Evolutionary conservation across 805 yeast species (phyloP), one percentile per base, ranked within the genome.

Genomic region (Kuraishia floccosa): DNA sequence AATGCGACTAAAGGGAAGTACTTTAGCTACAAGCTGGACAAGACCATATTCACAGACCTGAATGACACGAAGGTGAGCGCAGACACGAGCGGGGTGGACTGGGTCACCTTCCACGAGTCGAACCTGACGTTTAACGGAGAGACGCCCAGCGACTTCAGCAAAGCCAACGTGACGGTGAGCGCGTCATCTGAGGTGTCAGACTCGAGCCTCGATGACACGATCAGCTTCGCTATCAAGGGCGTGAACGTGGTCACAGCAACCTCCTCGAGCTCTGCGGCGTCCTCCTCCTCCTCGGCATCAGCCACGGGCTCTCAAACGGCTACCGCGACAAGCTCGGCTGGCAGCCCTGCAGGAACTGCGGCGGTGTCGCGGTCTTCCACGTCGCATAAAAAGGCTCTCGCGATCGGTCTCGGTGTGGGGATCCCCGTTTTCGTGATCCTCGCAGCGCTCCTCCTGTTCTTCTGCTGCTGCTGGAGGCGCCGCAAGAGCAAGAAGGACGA

Each of bases 371-470:
- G 27, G 6, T 25, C 27, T 6, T 15, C 17, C 16, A 30, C 37
- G 32, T 32, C 49, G 23, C 55, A 53, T 27, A 63, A 59, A 31
- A 77, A 69, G 40, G 68, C 70, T 3, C 60, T 83, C n/a, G 95
- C 94, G 0, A 81, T 89, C 47, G 94, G 87, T 1, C 67, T 87
- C 36, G 96, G 96, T 33, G 87, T 82, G n/a, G 83, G 79, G 2
- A 65, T 91, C 28, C 94, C 95, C 1, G 47, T 68, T 1, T 55
- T 72, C 3, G 65, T 66, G 2, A 42, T 81, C 0, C 42, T 75
- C 6, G 40, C 73, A 3, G 65, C 72, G 0, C 61, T 59, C 0
- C 30, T 68, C 1, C 20, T 76, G 2, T 30, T 84, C 4, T 56
- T 78, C 38, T 60, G 68, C 41, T 71, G 83, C 44, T 74, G 74